Percentiles rank a stretch among this genome's conserved stretches.
phyloP scores from a whole-genome alignment of 768 basidiomycete species.

The Lentinula edodes region DNA sequence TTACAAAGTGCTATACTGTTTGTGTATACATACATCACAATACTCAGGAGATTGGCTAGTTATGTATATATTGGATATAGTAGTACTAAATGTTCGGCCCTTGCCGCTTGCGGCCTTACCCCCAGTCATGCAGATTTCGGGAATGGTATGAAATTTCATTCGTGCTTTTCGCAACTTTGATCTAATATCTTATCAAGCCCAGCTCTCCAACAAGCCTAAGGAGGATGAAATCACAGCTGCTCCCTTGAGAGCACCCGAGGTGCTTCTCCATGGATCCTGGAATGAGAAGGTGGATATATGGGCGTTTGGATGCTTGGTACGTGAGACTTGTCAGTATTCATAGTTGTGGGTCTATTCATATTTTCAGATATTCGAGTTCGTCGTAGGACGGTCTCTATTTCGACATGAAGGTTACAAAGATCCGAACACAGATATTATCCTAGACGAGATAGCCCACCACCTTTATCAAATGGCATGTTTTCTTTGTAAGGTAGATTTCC shows the following conservation, averaged over 20 bases:
- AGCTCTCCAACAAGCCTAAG: not conserved
- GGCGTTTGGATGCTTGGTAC: constrained; percentile 14
- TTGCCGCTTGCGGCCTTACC: no score
- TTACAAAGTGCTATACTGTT: no score
- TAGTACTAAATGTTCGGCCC: no score
- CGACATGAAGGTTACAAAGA: not conserved
- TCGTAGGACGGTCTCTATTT: constrained; percentile 7
- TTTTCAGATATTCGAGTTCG: constrained; percentile 9
- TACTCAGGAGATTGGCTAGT: no score
- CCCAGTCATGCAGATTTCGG: constrained; percentile 14
- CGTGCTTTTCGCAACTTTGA: not conserved
- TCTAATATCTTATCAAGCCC: constrained; percentile 2
- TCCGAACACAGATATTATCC: not conserved
- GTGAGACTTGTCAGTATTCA: not conserved
- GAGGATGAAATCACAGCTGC: not conserved
- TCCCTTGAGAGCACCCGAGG: constrained; percentile 11
- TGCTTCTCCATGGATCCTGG: constrained; percentile 8
- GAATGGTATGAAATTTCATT: constrained; percentile 3
- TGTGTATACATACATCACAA: no score
- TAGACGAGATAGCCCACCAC: not conserved
- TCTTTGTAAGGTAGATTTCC: not conserved
- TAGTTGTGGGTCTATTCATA: no score
- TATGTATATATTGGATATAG: no score
- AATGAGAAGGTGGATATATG: constrained; percentile 13
- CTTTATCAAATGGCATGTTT: constrained; percentile 5